Base-by-base conservation (phyloP, 441 rosid species). In the Erysimum cheiri region DNA sequence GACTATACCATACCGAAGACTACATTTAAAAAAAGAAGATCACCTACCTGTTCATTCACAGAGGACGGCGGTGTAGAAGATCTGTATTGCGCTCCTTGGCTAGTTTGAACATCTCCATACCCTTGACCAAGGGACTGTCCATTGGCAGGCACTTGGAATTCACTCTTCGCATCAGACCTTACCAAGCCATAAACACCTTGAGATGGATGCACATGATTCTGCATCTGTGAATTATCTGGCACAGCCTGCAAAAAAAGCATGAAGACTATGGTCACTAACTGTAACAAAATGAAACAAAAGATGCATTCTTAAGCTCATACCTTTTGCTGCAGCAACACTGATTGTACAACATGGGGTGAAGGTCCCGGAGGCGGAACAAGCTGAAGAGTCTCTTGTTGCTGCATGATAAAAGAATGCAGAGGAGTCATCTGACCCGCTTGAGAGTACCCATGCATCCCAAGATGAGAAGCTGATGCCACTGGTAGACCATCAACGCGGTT, bases 401-500 rank as follows among this genome's bases (percentile, higher is more conserved):
- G 90, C 84, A 96, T 85, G 74, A 85, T 69, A 65, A 81, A 88
- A 33, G 99, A 82, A 72, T 88, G 97, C 74, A 92, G 76, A 49
- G 95, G 80, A 68, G 88, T 75, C 77, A 91, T 68, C 78, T 88
- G 96, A 58, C 89, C 98, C 69, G 90, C 90, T 61, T 93, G 92
- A 78, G 85, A 65, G 80, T 84, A 92, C 50, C 89, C 63, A 39
- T 88, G 89, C 85, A 84, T 81, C 82, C 90, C 92, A 74, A 84
- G 77, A 43, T 84, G 75, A 52, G 96, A 84, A 6, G 92, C 71
- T 52, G 92, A 87, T 44, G 84, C 82, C 69, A 85, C 64, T 37
- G 86, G 80, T 70, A 80, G 71, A 40, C 83, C 86, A 43, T 84
- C 83, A 76, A 81, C 81, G 72, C 68, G 82, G 67, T 86, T 86